Conservation (phyloP, 805 yeast genomes). For the Candida silvatica region DNA sequence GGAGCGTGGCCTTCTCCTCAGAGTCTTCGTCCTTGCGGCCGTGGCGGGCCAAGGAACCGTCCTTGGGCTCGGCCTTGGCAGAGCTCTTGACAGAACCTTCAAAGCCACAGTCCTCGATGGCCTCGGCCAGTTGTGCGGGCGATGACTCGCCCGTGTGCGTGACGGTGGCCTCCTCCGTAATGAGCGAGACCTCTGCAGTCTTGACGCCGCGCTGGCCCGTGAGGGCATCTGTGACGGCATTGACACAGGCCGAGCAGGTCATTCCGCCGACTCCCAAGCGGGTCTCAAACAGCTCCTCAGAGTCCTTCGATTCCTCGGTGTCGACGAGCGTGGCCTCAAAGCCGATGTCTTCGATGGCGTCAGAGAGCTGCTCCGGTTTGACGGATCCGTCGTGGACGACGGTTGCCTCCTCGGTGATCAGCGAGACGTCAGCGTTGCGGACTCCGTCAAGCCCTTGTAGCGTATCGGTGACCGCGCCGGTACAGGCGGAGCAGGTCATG, state of each 20-base stretch:
- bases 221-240: slow-evolving; percentile 41
- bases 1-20: slow-evolving; percentile 18
- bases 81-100: slow-evolving; percentile 37
- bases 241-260: slow-evolving; percentile 63
- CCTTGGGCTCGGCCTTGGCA: slow-evolving; percentile 9
- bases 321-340: slow-evolving; percentile 30
- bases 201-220: slow-evolving; percentile 24
- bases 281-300: slow-evolving; percentile 4
- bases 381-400: slow-evolving; percentile 37
- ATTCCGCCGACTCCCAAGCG: slow-evolving; percentile 54
- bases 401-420: slow-evolving; percentile 66
- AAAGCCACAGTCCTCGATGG: slow-evolving; percentile 41
- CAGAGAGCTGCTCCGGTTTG: slow-evolving; percentile 28
- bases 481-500: slow-evolving; percentile 91
- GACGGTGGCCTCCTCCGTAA: slow-evolving; percentile 65
- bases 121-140: slow-evolving; percentile 26
- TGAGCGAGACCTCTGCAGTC: slow-evolving; percentile 50
- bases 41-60: slow-evolving; percentile 3
- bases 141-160: slow-evolving; percentile 31
- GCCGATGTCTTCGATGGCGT: slow-evolving; percentile 68
- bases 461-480: slow-evolving; percentile 46
- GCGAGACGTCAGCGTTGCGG: slow-evolving; percentile 49
- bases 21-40: slow-evolving; percentile 2
- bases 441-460: slow-evolving; percentile 15
- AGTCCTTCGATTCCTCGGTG: slow-evolving; percentile 2